Conservation (phyloP, 2,329 filamentous ascomycete species). For the Colletotrichum somersetense region DNA sequence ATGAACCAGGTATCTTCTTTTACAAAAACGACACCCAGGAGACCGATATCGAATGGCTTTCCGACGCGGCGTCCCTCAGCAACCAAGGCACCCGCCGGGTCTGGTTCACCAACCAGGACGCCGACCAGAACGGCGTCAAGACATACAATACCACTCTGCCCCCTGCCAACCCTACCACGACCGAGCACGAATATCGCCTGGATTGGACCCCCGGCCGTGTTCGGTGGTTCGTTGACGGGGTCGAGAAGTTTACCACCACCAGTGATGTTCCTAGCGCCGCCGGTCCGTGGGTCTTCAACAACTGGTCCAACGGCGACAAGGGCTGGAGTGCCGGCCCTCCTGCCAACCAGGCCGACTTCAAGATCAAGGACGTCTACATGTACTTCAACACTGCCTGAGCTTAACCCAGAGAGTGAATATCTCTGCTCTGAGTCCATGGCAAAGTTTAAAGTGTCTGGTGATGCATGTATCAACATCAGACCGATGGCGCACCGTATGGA, state of each 20-base stretch:
- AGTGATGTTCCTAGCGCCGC: conserved; percentile 45
- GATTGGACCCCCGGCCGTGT: conserved; percentile 48
- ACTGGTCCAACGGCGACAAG: conserved; percentile 50
- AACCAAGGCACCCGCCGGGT: conserved; percentile 46
- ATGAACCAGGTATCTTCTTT: conserved; percentile 48
- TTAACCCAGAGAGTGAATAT: no score
- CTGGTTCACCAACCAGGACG: conserved; percentile 51
- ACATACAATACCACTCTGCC: conserved; percentile 41
- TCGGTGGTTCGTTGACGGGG: conserved; percentile 47
- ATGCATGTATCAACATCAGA: neutral
- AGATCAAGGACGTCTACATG: conserved; percentile 42
- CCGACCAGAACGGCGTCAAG: conserved; percentile 42
- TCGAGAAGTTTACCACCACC: conserved; percentile 46
- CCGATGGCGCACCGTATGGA: no score
- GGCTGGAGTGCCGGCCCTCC: conserved; percentile 50
- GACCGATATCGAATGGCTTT: conserved; percentile 51
- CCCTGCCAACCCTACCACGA: conserved; percentile 44
- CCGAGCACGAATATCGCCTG: conserved; percentile 50
- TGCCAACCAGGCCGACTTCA: conserved; percentile 46
- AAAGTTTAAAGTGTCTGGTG: no score
- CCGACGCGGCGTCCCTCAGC: conserved; percentile 46
- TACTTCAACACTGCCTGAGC: conserved; percentile 47
- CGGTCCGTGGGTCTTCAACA: conserved; percentile 50
- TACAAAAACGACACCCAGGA: conserved; percentile 48
- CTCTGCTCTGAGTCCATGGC: neutral